Evolutionary conservation across 2,329 filamentous ascomycete genomes (phyloP).

Genomic region (Coniella vitis): DNA sequence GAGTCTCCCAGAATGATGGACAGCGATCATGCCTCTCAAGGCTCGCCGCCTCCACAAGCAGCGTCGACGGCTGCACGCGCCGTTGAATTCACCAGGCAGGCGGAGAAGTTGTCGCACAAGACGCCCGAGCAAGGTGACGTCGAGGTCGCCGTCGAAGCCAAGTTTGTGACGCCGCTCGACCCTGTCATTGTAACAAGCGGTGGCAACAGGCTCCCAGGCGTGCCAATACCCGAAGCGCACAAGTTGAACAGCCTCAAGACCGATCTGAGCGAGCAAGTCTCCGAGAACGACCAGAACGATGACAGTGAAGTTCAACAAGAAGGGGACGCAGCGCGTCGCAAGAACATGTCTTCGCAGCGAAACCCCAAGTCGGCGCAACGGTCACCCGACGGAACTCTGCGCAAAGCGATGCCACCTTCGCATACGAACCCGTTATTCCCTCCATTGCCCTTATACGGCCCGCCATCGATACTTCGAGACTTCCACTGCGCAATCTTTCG

Average conservation of each 20-base stretch:
- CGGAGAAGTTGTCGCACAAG: constrained; percentile 47
- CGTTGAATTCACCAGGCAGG: constrained; percentile 54
- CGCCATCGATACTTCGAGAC: constrained; percentile 58
- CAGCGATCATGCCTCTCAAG: not conserved
- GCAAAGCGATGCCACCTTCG: constrained; percentile 51
- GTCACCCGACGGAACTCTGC: constrained; percentile 39
- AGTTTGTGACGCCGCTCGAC: constrained; percentile 63
- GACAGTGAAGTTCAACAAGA: constrained; percentile 20
- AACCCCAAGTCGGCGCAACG: constrained; percentile 33
- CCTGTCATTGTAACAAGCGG: constrained; percentile 63
- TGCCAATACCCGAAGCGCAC: constrained; percentile 63
- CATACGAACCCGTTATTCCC: constrained; percentile 78
- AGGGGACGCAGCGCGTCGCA: constrained; percentile 7
- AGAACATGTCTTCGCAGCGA: constrained; percentile 16
- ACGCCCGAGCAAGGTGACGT: constrained; percentile 24
- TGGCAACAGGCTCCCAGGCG: constrained; percentile 59
- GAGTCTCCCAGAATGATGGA: constrained; percentile 4
- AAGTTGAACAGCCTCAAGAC: constrained; percentile 60
- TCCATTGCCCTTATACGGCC: constrained; percentile 73
- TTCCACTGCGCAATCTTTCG: constrained; percentile 62
- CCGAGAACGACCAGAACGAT: not conserved
- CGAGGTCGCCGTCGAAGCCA: constrained; percentile 54
- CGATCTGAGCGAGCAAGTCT: constrained; percentile 28
- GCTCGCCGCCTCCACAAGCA: not conserved
- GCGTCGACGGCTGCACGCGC: constrained; percentile 30